Conservation (phyloP, 164 flowering plant genomes). For the Pachysandra terminalis region DNA sequence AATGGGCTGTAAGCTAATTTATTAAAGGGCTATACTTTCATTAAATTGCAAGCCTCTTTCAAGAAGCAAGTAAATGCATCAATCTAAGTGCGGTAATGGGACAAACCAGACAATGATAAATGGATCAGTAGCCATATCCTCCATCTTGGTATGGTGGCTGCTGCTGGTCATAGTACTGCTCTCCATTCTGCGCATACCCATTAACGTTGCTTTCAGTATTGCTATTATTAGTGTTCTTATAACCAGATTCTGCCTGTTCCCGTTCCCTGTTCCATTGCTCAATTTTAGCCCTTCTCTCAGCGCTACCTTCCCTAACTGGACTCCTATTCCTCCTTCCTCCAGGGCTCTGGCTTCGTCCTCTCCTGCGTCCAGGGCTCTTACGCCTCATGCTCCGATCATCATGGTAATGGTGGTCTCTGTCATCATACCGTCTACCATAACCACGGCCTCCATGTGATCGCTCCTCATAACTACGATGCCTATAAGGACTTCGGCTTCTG, state of each 20-base stretch:
- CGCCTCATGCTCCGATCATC: constrained; percentile 52
- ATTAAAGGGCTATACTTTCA: constrained; percentile 10
- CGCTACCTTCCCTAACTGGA: constrained; percentile 85
- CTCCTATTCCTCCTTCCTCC: constrained; percentile 59
- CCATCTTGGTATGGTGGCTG: constrained; percentile 12
- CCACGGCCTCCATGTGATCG: constrained; percentile 49
- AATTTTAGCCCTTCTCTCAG: constrained; percentile 88
- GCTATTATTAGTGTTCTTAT: constrained; percentile 16
- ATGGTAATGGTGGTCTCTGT: constrained; percentile 36
- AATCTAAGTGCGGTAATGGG: constrained; percentile 2
- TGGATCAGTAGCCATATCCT: constrained; percentile 38
- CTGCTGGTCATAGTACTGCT: constrained; percentile 26
- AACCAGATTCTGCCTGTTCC: constrained; percentile 44
- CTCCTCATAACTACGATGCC: constrained; percentile 68
- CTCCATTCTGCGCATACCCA: constrained; percentile 27
- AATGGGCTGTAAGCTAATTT: constrained; percentile 51
- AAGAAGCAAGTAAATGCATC: constrained; percentile 13
- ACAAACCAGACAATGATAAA: constrained; percentile 30
- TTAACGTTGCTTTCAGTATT: constrained; percentile 13
- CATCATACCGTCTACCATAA: constrained; percentile 48
- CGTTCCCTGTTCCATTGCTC: constrained; percentile 89
- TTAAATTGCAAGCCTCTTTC: constrained; percentile 1
- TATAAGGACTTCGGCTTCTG: constrained; percentile 60
- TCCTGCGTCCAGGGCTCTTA: constrained; percentile 58
- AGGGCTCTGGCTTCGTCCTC: constrained; percentile 70